Base-by-base conservation (phyloP, 2,329 filamentous ascomycete genomes). In the Parastagonospora nodorum region DNA sequence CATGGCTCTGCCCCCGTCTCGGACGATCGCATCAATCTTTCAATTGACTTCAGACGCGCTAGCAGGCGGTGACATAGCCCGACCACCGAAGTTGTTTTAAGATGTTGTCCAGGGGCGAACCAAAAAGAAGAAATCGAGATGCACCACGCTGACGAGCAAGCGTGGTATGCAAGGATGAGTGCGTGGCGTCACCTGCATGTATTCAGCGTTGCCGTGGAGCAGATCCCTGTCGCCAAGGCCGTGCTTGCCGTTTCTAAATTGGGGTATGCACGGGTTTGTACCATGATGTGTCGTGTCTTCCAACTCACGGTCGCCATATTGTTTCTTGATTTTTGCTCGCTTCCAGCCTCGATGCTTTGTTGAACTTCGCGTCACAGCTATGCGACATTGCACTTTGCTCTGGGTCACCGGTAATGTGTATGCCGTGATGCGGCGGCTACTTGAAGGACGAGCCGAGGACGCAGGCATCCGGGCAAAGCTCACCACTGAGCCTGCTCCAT, bases 1-100 rank as follows among this genome's bases (percentile, higher is more conserved):
- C 54, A 57, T 52, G n/a, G 42, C 19, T n/a, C 16, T 8, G 31
- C 12, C n/a, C n/a, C 30, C 47, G 41, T 45, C 31, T 49, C 40
- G 27, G n/a, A 32, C 36, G 28, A 29, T 16, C 40, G 32, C 19
- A 12, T 27, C 15, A 39, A 39, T 39, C 19, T 27, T 15, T 41
- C 30, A 32, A 50, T 27, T 24, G 39, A 31, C n/a, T 40, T 37
- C 41, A 41, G 35, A 50, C 19, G 45, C 45, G 45, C 42, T 32
- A 29, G 24, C 31, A 27, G 41, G 19, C 39, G 35, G 11, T 5
- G 19, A 24, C 19, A 24, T 24, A 24, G 19, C 31, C 35, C 44
- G 44, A 32, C 7, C 10, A 32, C 35, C 40, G 40, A 31, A 28
- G 33, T 15, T n/a, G 30, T 27, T 33, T 43, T 16, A 30, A 11